phyloP scores from a whole-genome alignment of 2,329 filamentous ascomycete species.

The Paecilomyces dactylethromorphus region DNA sequence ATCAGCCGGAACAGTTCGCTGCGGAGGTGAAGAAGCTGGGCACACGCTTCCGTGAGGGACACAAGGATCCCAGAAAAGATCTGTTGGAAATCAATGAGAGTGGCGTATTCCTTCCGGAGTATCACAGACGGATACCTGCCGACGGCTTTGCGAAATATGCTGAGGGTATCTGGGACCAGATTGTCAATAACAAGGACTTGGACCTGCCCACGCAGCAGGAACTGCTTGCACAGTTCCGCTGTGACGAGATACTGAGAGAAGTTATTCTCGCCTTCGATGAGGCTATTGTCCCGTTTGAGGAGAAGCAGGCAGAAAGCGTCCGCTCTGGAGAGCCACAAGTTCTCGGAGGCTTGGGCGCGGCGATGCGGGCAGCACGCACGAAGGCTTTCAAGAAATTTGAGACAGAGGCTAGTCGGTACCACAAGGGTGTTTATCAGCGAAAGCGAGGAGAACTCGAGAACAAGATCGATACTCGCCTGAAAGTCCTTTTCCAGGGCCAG shows the following conservation, averaged over 20 bases:
- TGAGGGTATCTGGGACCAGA: slow-evolving; percentile 94
- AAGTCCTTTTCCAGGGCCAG: slow-evolving; percentile 82
- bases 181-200: slow-evolving; percentile 96
- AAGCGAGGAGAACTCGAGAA: slow-evolving; percentile 78
- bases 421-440: slow-evolving; percentile 86
- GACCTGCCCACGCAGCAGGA: slow-evolving; percentile 97
- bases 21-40: slow-evolving; percentile 74
- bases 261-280: slow-evolving; percentile 79
- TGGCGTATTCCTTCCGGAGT: slow-evolving; percentile 84
- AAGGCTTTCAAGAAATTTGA: slow-evolving; percentile 81
- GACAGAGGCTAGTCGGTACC: slow-evolving; percentile 83
- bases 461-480: slow-evolving; percentile 84
- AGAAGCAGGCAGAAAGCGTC: slow-evolving; percentile 69
- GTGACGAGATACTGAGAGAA: slow-evolving; percentile 91
- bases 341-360: slow-evolving; percentile 65
- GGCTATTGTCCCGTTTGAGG: slow-evolving; percentile 75
- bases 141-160: slow-evolving; percentile 96
- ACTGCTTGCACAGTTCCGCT: slow-evolving; percentile 90
- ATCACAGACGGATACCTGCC: slow-evolving; percentile 90
- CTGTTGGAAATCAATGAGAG: slow-evolving; percentile 67
- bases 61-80: slow-evolving; percentile 59
- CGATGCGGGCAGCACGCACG: slow-evolving; percentile 64
- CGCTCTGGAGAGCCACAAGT: slow-evolving; percentile 68
- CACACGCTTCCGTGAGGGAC: slow-evolving; percentile 73
- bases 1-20: slow-evolving; percentile 87